Percentiles rank a stretch among this genome's conserved stretches.
Evolutionary conservation across 495 filamentous ascomycete genomes (phyloP).

Genomic region (Trichocladium antarcticum): DNA sequence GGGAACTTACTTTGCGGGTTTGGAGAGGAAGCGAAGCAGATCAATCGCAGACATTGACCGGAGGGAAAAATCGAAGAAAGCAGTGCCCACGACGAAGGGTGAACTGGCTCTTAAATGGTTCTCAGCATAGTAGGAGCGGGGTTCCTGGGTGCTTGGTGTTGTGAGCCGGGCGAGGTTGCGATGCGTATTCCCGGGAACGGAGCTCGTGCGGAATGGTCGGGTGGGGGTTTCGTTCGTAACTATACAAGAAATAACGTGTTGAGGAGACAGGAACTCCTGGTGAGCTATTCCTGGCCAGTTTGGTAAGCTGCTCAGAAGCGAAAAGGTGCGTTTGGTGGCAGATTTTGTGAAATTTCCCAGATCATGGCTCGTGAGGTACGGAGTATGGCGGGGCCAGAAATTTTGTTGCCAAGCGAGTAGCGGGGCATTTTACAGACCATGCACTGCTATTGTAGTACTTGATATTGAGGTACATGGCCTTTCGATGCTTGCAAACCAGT

Average conservation of each 20-base stretch:
- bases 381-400: conserved; percentile 5
- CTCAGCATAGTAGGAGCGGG: conserved; percentile 3
- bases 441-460: neutral
- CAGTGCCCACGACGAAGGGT: neutral
- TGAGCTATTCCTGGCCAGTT: too few relatives aligned
- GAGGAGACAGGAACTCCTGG: neutral
- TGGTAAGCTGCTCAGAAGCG: too few relatives aligned
- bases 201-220: neutral
- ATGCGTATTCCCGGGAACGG: neutral
- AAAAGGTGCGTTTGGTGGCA: neutral
- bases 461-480: neutral
- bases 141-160: neutral
- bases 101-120: neutral
- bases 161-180: neutral
- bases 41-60: conserved; percentile 72
- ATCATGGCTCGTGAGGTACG: neutral
- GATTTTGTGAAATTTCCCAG: neutral
- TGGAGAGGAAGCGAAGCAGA: conserved; percentile 87
- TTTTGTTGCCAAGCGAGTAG: neutral
- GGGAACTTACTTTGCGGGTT: conserved; percentile 77
- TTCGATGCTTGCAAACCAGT: neutral
- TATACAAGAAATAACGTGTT: too few relatives aligned
- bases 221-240: neutral
- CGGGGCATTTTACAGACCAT: neutral
- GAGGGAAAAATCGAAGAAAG: neutral